Conservation (phyloP, 441 rosid species). For the Croton laevigatus region DNA sequence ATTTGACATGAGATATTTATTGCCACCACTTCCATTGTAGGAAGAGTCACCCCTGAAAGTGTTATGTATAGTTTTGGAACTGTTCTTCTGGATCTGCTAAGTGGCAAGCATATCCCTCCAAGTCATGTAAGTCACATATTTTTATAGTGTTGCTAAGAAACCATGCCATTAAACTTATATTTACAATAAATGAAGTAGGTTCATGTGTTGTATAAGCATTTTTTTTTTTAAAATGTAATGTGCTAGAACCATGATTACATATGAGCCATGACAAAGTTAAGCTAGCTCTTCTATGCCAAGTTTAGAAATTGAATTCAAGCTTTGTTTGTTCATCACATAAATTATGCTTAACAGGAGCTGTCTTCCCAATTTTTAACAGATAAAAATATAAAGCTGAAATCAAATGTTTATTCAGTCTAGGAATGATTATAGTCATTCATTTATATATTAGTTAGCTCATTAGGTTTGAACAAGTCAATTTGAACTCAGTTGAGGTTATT, state of each 20-base stretch:
- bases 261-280: neutral
- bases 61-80: constrained; percentile 88
- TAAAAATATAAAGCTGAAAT: neutral
- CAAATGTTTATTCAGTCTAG: neutral
- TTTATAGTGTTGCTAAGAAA: neutral
- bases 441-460: neutral
- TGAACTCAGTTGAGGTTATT: neutral
- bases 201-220: neutral
- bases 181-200: constrained; percentile 2
- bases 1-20: neutral
- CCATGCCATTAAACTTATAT: neutral
- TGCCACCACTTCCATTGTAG: constrained; percentile 30
- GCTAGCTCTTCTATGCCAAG: neutral
- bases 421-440: neutral
- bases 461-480: neutral
- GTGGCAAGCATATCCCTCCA: constrained; percentile 94
- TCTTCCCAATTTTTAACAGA: neutral
- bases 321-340: neutral
- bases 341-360: neutral
- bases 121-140: constrained; percentile 60
- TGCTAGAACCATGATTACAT: neutral
- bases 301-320: neutral
- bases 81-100: constrained; percentile 77
- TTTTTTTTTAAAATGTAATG: too few species aligned
- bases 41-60: constrained; percentile 81